phyloP scores from a whole-genome alignment of 148 eudicot genomes.

The Beta vulgaris region DNA sequence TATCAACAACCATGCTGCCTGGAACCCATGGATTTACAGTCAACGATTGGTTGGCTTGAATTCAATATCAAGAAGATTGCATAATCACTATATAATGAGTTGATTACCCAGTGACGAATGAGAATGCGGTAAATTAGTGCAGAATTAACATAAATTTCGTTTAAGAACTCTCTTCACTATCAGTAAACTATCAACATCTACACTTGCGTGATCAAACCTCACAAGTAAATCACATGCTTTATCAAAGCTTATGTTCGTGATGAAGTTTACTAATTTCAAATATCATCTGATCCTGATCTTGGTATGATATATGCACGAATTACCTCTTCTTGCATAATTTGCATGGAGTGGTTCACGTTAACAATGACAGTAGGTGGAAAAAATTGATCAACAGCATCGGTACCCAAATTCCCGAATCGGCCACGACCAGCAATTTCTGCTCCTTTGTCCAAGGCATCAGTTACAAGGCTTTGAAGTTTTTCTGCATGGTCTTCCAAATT shows the following conservation, averaged over 20 bases:
- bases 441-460: conserved; percentile 93
- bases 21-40: neutral
- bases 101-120: neutral
- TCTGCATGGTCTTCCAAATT: conserved; percentile 71
- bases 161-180: neutral
- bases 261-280: neutral
- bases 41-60: neutral
- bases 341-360: conserved; percentile 87
- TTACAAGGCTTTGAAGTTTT: conserved; percentile 86
- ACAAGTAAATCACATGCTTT: neutral
- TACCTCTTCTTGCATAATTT: conserved; percentile 98
- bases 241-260: neutral
- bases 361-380: conserved; percentile 92
- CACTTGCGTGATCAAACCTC: neutral
- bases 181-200: neutral
- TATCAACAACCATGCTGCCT: neutral
- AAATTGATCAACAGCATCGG: conserved; percentile 96
- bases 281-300: no score
- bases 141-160: neutral
- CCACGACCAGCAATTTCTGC: conserved; percentile 93
- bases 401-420: conserved; percentile 88
- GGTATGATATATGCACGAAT: conserved; percentile 6
- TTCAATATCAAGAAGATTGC: neutral
- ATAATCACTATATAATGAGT: conserved; percentile 4
- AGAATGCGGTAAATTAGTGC: neutral